These are phyloP conservation scores for Bimuria novae-zelandiae DNA, from an alignment of 2,329 filamentous ascomycete genomes.

Conservation along the genomic window DNA sequence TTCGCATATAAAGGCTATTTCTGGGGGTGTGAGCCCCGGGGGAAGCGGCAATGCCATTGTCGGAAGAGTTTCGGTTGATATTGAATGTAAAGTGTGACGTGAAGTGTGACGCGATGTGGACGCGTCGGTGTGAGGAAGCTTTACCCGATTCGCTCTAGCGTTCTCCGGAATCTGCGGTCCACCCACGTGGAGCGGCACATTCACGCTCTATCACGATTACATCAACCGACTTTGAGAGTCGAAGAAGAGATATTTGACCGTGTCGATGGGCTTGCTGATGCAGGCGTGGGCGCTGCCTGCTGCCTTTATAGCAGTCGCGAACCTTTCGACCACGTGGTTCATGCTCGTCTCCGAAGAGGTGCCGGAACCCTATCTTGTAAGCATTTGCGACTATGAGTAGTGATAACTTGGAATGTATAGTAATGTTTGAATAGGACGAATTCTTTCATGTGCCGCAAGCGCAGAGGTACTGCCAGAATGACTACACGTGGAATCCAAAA, in stretches of 20 bases:
- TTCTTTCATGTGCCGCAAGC: constrained; percentile 90
- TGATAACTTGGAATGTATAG: background rate
- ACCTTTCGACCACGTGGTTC: constrained; percentile 30
- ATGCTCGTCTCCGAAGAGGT: constrained; percentile 53
- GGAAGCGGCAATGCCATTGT: constrained; percentile 66
- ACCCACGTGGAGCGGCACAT: background rate
- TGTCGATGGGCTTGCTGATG: constrained; percentile 25
- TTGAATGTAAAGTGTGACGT: constrained; percentile 38
- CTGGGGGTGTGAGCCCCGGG: constrained; percentile 75
- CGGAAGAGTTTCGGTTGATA: background rate
- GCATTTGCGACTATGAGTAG: no score
- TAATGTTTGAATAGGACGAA: constrained; percentile 65
- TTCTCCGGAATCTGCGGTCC: background rate
- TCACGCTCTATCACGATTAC: background rate
- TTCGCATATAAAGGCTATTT: constrained; percentile 93
- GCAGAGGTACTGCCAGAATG: constrained; percentile 78
- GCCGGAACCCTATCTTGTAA: constrained; percentile 63
- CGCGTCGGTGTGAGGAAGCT: constrained; percentile 9
- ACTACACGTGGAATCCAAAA: constrained; percentile 85
- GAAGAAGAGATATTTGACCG: background rate
- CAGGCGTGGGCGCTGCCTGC: constrained; percentile 30
- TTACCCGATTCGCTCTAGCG: constrained; percentile 23
- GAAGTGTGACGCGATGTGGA: constrained; percentile 7
- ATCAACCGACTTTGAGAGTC: background rate
- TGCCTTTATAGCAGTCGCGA: constrained; percentile 27